These are phyloP conservation scores for Tulasnella sp. DNA, from an alignment of 768 basidiomycete species.

Conservation along the genomic window DNA sequence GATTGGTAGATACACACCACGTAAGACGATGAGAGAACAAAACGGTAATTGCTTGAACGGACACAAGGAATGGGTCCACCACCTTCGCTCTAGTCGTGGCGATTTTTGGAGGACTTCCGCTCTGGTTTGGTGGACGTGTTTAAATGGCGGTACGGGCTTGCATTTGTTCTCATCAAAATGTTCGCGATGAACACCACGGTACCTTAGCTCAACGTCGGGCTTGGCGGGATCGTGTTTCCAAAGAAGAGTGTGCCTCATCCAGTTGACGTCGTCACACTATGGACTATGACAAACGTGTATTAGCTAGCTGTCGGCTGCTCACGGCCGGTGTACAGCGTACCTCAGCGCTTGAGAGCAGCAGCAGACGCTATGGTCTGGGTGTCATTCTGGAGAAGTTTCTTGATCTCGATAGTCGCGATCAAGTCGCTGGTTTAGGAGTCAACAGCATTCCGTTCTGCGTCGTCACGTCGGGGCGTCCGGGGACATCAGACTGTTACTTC, in stretches of 20 bases:
- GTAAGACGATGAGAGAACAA: background rate
- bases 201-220: conserved; percentile 86
- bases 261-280: conserved; percentile 87
- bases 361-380: conserved; percentile 94
- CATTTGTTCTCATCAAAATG: conserved; percentile 94
- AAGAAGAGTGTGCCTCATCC: conserved; percentile 91
- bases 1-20: conserved; percentile 10
- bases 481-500: conserved; percentile 97
- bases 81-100: background rate
- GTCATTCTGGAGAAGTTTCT: conserved; percentile 93
- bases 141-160: conserved; percentile 96
- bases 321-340: conserved; percentile 48
- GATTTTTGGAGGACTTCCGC: background rate
- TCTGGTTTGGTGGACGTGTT: conserved; percentile 75
- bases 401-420: conserved; percentile 94
- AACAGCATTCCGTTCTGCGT: background rate
- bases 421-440: conserved; percentile 68
- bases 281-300: background rate
- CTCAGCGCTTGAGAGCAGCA: conserved; percentile 89
- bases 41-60: background rate
- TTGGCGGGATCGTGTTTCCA: conserved; percentile 77
- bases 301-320: conserved; percentile 4
- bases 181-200: conserved; percentile 81
- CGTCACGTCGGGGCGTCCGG: background rate
- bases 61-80: background rate